phyloP scores from a whole-genome alignment of 495 filamentous ascomycete species.

The Tuber calosporum region DNA sequence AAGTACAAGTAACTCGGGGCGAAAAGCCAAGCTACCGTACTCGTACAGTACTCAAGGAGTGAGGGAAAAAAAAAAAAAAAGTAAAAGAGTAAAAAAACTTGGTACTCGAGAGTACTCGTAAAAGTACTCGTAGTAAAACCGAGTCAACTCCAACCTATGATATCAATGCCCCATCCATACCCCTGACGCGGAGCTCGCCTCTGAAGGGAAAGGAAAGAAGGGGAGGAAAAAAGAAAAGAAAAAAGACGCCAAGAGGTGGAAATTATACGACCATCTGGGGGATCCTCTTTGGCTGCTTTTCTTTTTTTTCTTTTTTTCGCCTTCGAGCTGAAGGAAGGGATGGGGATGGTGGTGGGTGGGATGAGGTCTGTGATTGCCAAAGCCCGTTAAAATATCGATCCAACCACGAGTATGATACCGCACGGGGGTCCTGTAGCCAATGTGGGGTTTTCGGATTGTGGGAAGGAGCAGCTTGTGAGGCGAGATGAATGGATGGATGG shows the following conservation, averaged over 20 bases:
- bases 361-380: neutral
- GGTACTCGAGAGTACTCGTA: neutral
- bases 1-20: neutral
- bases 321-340: neutral
- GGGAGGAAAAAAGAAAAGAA: too few species aligned
- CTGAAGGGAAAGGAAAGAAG: neutral
- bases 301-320: too few species aligned
- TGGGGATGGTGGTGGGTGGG: too few species aligned
- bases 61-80: too few species aligned
- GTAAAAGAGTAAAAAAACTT: neutral
- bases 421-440: too few species aligned
- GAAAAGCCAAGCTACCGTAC: neutral
- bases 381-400: neutral
- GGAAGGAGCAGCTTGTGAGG: neutral
- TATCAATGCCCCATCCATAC: neutral
- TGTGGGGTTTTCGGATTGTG: neutral
- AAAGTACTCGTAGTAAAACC: too few species aligned
- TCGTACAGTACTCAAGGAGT: too few species aligned
- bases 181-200: constrained; percentile 1
- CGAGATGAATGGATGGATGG: too few species aligned
- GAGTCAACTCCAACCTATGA: neutral
- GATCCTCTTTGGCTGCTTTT: neutral
- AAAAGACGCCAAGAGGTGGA: neutral
- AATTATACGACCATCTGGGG: neutral
- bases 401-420: too few species aligned